Percentiles rank a stretch among this genome's conserved stretches.
Conservation (phyloP, 202 grass and related monocot species). For the Zoysia matrella region DNA sequence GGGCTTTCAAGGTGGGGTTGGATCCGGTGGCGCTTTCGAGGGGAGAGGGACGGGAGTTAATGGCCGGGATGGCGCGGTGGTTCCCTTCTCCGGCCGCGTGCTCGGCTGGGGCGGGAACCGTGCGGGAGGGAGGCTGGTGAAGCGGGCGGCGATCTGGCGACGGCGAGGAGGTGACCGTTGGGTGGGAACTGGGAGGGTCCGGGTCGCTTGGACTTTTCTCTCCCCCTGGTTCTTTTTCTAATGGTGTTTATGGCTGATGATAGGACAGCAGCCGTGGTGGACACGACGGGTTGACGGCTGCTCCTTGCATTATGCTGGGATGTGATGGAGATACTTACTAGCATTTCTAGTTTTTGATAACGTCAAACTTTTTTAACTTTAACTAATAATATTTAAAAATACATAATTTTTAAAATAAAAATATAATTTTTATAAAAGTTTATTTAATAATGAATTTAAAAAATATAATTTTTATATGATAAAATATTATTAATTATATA, state of each 20-base stretch:
- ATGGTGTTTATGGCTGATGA: not conserved
- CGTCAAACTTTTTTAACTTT: too few relatives aligned
- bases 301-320: not conserved
- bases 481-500: too few relatives aligned
- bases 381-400: too few relatives aligned
- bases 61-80: slow-evolving; percentile 39
- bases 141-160: slow-evolving; percentile 5
- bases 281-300: not conserved
- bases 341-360: too few relatives aligned
- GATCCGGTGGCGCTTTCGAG: slow-evolving; percentile 61
- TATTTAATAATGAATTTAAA: too few relatives aligned
- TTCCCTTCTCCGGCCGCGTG: not conserved
- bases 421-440: too few relatives aligned
- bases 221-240: not conserved
- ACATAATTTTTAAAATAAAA: too few relatives aligned
- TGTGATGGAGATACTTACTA: not conserved
- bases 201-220: not conserved
- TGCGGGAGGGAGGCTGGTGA: slow-evolving; percentile 2
- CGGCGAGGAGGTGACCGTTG: slow-evolving; percentile 58
- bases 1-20: slow-evolving; percentile 32
- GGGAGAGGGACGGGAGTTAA: slow-evolving; percentile 21
- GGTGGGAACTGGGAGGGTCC: not conserved
- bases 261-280: not conserved
- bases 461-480: too few relatives aligned
- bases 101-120: slow-evolving; percentile 9